Evolutionary conservation across 2,329 filamentous ascomycete genomes (phyloP), one percentile per base, ranked within the genome.

Genomic region (Sporothrix globosa): DNA sequence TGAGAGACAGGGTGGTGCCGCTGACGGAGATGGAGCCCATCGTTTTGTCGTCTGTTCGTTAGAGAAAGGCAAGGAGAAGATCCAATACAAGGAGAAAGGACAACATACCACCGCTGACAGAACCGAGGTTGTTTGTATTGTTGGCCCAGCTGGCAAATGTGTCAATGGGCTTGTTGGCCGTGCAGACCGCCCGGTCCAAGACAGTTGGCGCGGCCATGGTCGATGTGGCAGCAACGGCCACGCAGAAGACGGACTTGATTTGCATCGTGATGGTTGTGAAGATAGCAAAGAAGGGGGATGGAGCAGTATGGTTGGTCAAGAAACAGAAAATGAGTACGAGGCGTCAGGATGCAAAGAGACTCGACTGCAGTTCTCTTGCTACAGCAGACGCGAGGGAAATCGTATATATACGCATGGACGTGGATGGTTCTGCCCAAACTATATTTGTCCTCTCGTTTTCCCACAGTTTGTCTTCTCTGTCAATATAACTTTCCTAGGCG

Each of bases 1-100:
- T 83, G 77, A 87, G 85, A 9, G 80, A 81, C 27, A 87, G 80
- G 41, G 83, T 81, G 61, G 82, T 82, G 17, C 77, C 77, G 17
- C 78, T 78, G 46, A 79, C 81, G 58, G 76, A 83, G 76, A 75
- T 81, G 76, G 73, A 76, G 6, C 77, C 78, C 79, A 85, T 85
- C 70, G 80, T 79, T 17, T 78, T 81, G 30, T 60, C 56, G 34
- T 60, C 56, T 60, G 56, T 41, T 30, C 4, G 27, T 60, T 60
- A 60, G 56, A 4, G 24, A 17, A 0, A 34, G 6, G 34, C 34
- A 34, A 34, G 34, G 34, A 34, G 34, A 21, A n/a, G 3, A 2
- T n/a, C 2, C 19, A 34, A 39, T 10, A 19, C 6, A 21, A 6
- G 10, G 17, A n/a, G 6, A 39, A 58, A 41, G 56, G 6, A 27